Evolutionary conservation across 441 rosid species (phyloP), one percentile per base, ranked within the genome.

Genomic region (Breynia disticha): DNA sequence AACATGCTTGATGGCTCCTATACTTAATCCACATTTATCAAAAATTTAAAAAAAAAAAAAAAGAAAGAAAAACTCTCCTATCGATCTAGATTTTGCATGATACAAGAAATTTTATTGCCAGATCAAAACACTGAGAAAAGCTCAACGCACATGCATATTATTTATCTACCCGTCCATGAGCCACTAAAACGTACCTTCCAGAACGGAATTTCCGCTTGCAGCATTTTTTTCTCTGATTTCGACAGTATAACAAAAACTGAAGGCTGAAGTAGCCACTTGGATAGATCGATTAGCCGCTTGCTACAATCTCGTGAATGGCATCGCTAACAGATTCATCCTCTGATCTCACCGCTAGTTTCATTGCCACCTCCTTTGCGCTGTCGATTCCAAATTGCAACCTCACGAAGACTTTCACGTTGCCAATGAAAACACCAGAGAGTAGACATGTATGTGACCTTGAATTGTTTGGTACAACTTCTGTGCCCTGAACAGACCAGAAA

Each of bases 361-460:
- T 89, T 1, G 91, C 95, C 16, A 93, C 86, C 20, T 84, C 97
- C 72, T 75, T 93, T 19, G 82, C 65, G 56, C 85, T 77, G 48
- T 83, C 87, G 16, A 93, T 67, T 60, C 97, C 98, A 61, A 93
- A 93, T 28, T 87, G 94, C 67, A 81, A 62, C 47, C 87, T 72
- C 55, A 80, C 96, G 7, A 93, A 82, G 57, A 89, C 95, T 78
- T 66, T 81, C 64, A 76, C 86, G 18, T 83, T 84, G 65, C 98
- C 95, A 13, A 93, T 80, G 76, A 78, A 93, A 44, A 86, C 85
- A 56, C 98, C 98, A 22, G 96, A 89, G 17, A 89, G 69, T 50
- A 89, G 65, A 58, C 98, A 84, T 0, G 90, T 74, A 68, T 93
- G 98, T 52, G 97, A 93, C 81, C 97, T 86, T 64, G 98, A 86